phyloP scores from a whole-genome alignment of 1,284 basidiomycete species.

The Phellinidium pouzarii region DNA sequence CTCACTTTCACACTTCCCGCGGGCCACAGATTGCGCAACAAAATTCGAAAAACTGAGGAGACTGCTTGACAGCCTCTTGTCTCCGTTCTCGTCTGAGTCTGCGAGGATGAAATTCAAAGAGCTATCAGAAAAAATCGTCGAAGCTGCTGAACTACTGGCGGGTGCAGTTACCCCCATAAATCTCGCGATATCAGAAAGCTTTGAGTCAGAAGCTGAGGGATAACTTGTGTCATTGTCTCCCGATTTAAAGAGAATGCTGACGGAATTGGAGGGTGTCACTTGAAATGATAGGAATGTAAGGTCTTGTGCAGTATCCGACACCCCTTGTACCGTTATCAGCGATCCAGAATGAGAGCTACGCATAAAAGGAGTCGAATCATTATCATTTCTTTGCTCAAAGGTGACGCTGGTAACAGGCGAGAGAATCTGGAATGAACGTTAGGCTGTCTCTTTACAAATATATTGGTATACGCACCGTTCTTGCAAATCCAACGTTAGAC shows the following conservation, averaged over 20 bases:
- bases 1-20: background rate
- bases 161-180: background rate
- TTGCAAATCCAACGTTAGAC: background rate
- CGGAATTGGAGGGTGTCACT: too few relatives aligned
- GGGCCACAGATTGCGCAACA: too few relatives aligned
- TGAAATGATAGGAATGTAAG: background rate
- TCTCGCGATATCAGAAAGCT: too few relatives aligned
- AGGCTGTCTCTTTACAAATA: background rate
- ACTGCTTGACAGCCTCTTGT: background rate
- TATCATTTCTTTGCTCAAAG: background rate
- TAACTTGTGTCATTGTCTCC: too few relatives aligned
- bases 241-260: too few relatives aligned
- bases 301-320: background rate
- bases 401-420: background rate
- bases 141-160: background rate
- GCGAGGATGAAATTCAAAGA: background rate
- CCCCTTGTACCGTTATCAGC: background rate
- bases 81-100: background rate
- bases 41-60: background rate
- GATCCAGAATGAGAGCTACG: background rate
- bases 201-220: too few relatives aligned
- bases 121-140: background rate
- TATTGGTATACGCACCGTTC: background rate
- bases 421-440: background rate
- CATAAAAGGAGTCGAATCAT: background rate